Percentiles rank a stretch among this genome's conserved stretches.
Conservation (phyloP, 768 basidiomycete genomes). For the Lactarius quietus region DNA sequence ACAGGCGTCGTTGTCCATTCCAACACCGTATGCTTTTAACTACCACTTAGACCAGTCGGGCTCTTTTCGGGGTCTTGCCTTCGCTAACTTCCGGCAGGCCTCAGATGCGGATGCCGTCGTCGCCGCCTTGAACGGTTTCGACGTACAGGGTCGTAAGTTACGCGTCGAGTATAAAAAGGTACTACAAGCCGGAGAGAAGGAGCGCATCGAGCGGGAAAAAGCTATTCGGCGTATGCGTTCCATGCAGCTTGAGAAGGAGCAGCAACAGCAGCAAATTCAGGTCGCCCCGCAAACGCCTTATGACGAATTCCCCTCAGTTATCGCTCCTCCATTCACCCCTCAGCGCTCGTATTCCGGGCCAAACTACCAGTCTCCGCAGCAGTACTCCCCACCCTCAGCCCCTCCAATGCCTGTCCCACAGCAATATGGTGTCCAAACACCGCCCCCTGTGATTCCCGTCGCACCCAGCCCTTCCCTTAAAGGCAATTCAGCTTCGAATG, state of each 20-base stretch:
- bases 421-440: conserved; percentile 43
- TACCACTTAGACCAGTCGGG: conserved; percentile 97
- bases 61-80: conserved; percentile 94
- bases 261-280: conserved; percentile 40
- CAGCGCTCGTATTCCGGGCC: conserved; percentile 69
- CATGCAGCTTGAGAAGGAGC: conserved; percentile 91
- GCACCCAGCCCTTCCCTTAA: conserved; percentile 68
- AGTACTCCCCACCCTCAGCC: conserved; percentile 62
- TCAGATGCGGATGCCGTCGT: conserved; percentile 94
- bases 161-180: conserved; percentile 99
- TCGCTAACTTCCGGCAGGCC: conserved; percentile 94
- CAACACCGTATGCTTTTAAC: conserved; percentile 98
- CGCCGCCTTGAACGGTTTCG: conserved; percentile 92
- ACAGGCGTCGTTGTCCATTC: conserved; percentile 87
- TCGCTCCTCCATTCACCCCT: conserved; percentile 56
- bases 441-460: conserved; percentile 46
- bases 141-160: conserved; percentile 93
- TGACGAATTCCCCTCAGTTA: conserved; percentile 70
- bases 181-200: conserved; percentile 98
- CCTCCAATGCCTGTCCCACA: conserved; percentile 41
- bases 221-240: conserved; percentile 97
- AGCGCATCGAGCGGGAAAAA: conserved; percentile 97
- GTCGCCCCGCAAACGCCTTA: conserved; percentile 35
- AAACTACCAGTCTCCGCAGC: conserved; percentile 53
- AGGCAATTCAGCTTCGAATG: conserved; percentile 47